Conservation (phyloP, 140 eudicot genomes). For the Oenanthe javanica region DNA sequence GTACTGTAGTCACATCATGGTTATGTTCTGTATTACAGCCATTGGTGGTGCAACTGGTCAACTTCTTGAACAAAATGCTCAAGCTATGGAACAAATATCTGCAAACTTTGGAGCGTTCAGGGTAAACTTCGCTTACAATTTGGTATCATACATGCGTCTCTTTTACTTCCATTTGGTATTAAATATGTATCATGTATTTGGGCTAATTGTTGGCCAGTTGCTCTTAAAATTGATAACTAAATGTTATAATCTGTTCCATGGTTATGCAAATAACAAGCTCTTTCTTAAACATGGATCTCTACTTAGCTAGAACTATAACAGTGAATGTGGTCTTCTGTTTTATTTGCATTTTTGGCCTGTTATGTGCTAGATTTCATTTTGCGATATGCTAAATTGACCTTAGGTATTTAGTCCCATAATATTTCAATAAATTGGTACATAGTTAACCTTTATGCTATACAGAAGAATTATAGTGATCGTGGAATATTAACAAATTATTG, state of each 20-base stretch:
- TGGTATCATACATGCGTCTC: background rate
- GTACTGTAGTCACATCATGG: conserved; percentile 10
- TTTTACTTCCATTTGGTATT: background rate
- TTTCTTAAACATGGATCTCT: background rate
- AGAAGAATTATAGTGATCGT: background rate
- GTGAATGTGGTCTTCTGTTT: background rate
- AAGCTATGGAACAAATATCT: conserved; percentile 73
- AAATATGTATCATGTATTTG: background rate
- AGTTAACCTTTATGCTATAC: background rate
- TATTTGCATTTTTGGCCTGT: background rate
- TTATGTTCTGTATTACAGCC: conserved; percentile 41
- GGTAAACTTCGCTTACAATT: conserved; percentile 30
- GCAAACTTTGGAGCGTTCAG: conserved; percentile 68
- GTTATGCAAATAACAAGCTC: background rate
- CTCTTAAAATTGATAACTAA: background rate
- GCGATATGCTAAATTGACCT: background rate
- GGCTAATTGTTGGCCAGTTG: background rate
- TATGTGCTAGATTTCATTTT: background rate
- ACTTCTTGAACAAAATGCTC: conserved; percentile 88
- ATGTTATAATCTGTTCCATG: background rate
- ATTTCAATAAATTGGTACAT: background rate
- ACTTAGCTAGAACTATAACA: background rate
- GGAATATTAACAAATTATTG: background rate
- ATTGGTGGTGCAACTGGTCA: conserved; percentile 80
- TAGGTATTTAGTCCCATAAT: background rate